phyloP scores from a whole-genome alignment of 805 yeast genomes.

The Saccharomycopsis oosterbeekiorum region DNA sequence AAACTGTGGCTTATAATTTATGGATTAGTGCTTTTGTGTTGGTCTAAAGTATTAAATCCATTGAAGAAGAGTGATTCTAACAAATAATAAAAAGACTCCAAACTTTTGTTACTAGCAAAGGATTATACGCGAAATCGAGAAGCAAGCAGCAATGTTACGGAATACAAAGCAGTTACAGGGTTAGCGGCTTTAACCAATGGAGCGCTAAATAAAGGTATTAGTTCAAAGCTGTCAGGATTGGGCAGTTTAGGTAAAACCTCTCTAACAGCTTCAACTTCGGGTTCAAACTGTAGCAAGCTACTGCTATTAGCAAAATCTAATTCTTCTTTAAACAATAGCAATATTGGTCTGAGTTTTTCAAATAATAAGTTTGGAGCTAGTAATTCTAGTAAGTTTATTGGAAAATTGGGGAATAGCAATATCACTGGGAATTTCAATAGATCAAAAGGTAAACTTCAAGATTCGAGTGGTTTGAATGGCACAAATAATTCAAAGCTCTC shows the following conservation, averaged over 20 bases:
- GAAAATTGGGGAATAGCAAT: not conserved
- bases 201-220: not conserved
- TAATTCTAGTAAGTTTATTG: not conserved
- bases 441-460: not conserved
- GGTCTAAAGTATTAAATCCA: not conserved
- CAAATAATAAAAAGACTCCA: not conserved
- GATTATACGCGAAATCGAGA: not conserved
- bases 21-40: not conserved
- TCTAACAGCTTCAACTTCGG: not conserved
- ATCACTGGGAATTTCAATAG: not conserved
- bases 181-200: not conserved
- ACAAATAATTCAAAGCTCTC: constrained; percentile 5
- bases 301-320: not conserved
- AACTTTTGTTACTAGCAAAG: not conserved
- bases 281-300: not conserved
- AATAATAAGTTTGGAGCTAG: not conserved
- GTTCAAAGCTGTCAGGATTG: not conserved
- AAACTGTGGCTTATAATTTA: not conserved
- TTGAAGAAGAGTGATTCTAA: not conserved
- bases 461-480: not conserved
- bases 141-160: not conserved
- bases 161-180: not conserved
- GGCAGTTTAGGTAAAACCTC: not conserved
- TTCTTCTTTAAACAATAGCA: not conserved
- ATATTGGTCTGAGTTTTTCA: not conserved